phyloP scores from a whole-genome alignment of 2,329 filamentous ascomycete species.

The Venturia carpophila region DNA sequence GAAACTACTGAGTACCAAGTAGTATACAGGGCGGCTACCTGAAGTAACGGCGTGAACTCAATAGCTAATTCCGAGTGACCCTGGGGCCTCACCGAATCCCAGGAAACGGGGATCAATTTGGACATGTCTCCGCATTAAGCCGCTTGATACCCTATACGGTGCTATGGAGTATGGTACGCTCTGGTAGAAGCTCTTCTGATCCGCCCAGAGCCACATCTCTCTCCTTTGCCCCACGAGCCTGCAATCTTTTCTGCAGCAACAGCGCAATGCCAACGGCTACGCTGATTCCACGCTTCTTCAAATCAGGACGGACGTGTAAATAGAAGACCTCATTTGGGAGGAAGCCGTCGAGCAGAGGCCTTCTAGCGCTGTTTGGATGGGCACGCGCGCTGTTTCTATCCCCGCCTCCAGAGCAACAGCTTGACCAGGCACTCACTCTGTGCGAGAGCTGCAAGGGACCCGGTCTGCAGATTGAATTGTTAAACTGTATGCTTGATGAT shows the following conservation, averaged over 20 bases:
- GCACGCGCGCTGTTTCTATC: not conserved
- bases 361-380: not conserved
- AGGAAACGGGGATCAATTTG: not conserved
- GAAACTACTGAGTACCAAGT: too few relatives aligned
- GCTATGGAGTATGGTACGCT: not conserved
- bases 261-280: not conserved
- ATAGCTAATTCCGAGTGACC: too few relatives aligned
- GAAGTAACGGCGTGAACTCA: too few relatives aligned
- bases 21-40: too few relatives aligned
- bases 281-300: too few relatives aligned
- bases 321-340: too few relatives aligned
- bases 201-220: not conserved
- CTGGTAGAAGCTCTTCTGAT: not conserved
- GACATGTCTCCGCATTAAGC: not conserved
- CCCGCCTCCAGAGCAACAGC: not conserved
- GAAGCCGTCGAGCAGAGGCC: too few relatives aligned
- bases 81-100: not conserved
- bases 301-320: too few relatives aligned
- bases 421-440: not conserved
- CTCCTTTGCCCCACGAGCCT: not conserved
- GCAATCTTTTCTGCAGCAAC: not conserved
- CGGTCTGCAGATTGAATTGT: not conserved
- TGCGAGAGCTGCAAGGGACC: not conserved
- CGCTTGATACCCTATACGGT: not conserved
- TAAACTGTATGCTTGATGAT: too few relatives aligned